These are phyloP conservation scores for Penicillium expansum DNA, from an alignment of 2,329 filamentous ascomycete genomes.

Conservation along the genomic window DNA sequence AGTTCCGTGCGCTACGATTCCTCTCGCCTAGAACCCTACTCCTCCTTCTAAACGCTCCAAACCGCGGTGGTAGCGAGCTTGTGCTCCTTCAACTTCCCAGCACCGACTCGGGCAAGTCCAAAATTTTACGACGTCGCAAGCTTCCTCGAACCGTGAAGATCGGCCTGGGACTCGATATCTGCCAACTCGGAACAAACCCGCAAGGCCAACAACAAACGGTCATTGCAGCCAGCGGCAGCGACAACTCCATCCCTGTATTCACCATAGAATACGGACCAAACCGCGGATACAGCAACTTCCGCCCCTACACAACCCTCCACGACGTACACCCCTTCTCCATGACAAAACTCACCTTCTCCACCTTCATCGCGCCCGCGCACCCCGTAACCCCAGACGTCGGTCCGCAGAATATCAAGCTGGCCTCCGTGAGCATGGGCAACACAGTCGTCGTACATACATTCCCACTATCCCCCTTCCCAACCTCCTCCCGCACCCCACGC, in stretches of 20 bases:
- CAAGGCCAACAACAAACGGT: slow-evolving; percentile 71
- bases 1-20: slow-evolving; percentile 57
- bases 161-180: slow-evolving; percentile 74
- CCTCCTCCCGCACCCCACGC: slow-evolving; percentile 53
- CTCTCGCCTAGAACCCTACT: slow-evolving; percentile 54
- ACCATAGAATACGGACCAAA: slow-evolving; percentile 66
- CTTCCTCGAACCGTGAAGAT: slow-evolving; percentile 69
- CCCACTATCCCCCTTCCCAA: slow-evolving; percentile 55
- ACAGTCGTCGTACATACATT: slow-evolving; percentile 77
- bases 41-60: slow-evolving; percentile 56
- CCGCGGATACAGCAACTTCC: slow-evolving; percentile 48
- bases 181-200: slow-evolving; percentile 60
- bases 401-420: slow-evolving; percentile 69
- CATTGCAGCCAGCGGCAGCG: slow-evolving; percentile 75
- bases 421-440: slow-evolving; percentile 77
- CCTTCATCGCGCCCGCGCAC: slow-evolving; percentile 51
- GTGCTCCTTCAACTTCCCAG: slow-evolving; percentile 43
- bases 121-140: slow-evolving; percentile 52
- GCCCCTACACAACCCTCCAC: slow-evolving; percentile 51
- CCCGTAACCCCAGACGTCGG: slow-evolving; percentile 49
- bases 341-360: slow-evolving; percentile 54
- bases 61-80: slow-evolving; percentile 56
- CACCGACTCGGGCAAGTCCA: slow-evolving; percentile 35
- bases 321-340: slow-evolving; percentile 59
- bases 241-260: slow-evolving; percentile 73